phyloP scores from a whole-genome alignment of 1,139 yeast genomes.

The Hanseniaspora gamundiae region DNA sequence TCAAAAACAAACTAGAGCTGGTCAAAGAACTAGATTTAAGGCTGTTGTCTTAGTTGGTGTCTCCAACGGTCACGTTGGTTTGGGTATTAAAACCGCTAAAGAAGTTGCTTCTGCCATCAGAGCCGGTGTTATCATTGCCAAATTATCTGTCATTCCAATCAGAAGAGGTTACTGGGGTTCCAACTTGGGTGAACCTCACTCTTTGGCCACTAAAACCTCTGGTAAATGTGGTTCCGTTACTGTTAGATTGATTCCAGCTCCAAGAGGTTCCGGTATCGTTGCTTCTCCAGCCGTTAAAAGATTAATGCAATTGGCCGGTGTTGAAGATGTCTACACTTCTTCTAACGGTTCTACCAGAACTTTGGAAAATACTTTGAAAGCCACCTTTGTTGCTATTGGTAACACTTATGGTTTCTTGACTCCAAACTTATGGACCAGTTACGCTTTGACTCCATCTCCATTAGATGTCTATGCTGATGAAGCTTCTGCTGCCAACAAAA shows the following conservation, averaged over 20 bases:
- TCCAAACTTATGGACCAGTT: slow-evolving; percentile 95
- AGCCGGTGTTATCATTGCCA: slow-evolving; percentile 98
- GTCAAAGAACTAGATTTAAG: slow-evolving; percentile 99
- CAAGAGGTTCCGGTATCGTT: slow-evolving; percentile 99
- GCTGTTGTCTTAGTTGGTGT: slow-evolving; percentile 99
- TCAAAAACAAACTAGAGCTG: slow-evolving; percentile 99
- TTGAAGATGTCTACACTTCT: slow-evolving; percentile 98
- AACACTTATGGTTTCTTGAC: slow-evolving; percentile 99
- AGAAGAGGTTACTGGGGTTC: slow-evolving; percentile 99
- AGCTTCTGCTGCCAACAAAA: slow-evolving; percentile 52
- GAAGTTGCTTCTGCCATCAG: slow-evolving; percentile 99
- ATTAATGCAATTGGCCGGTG: slow-evolving; percentile 98
- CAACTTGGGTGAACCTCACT: slow-evolving; percentile 99
- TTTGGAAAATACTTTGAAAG: slow-evolving; percentile 99
- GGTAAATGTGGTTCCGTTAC: slow-evolving; percentile 99
- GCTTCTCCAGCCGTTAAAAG: slow-evolving; percentile 99
- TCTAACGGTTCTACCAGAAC: slow-evolving; percentile 99
- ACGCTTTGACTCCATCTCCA: slow-evolving; percentile 80
- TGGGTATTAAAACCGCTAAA: slow-evolving; percentile 99
- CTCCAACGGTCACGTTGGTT: slow-evolving; percentile 99
- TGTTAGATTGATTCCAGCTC: slow-evolving; percentile 99
- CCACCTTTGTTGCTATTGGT: slow-evolving; percentile 98
- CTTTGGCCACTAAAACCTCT: slow-evolving; percentile 93
- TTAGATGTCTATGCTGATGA: slow-evolving; percentile 87
- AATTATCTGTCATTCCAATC: slow-evolving; percentile 97